These are phyloP conservation scores for Rhizopogon salebrosus DNA, from an alignment of 768 basidiomycete genomes.

Conservation along the genomic window DNA sequence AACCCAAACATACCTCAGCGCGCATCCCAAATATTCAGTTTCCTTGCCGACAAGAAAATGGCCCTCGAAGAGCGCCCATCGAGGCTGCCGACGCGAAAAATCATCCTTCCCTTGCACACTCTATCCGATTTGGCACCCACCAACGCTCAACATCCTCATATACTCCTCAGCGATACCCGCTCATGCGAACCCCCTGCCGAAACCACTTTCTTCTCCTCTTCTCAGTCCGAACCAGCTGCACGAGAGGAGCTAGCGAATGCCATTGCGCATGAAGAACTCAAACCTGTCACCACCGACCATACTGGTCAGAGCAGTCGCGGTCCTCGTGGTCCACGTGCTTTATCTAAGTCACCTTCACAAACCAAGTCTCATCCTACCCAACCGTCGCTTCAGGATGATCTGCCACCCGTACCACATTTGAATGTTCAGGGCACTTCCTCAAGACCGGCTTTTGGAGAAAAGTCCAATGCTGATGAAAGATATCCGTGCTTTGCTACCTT, in stretches of 20 bases:
- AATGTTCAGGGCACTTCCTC: background rate
- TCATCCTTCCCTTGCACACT: slow-evolving; percentile 23
- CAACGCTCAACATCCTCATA: background rate
- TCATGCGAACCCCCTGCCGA: slow-evolving; percentile 10
- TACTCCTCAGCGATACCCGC: slow-evolving; percentile 18
- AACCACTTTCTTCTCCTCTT: background rate
- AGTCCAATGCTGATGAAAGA: slow-evolving; percentile 10
- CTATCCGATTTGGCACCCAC: slow-evolving; percentile 21
- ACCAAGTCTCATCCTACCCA: slow-evolving; percentile 15
- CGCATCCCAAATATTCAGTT: slow-evolving; percentile 73
- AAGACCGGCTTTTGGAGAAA: slow-evolving; percentile 9
- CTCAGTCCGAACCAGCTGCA: slow-evolving; percentile 6
- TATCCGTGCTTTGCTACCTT: background rate
- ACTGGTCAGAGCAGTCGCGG: slow-evolving; percentile 27
- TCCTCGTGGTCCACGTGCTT: slow-evolving; percentile 39
- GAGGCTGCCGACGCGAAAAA: slow-evolving; percentile 25
- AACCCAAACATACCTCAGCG: slow-evolving; percentile 54
- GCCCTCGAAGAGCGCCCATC: slow-evolving; percentile 30
- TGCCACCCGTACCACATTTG: slow-evolving; percentile 3
- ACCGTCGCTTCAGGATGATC: slow-evolving; percentile 6
- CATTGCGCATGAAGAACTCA: background rate
- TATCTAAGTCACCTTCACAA: slow-evolving; percentile 28
- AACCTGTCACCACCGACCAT: slow-evolving; percentile 5
- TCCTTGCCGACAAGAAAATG: slow-evolving; percentile 51
- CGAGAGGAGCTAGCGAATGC: slow-evolving; percentile 2